Evolutionary conservation across 495 filamentous ascomycete genomes (phyloP), one percentile per base, ranked within the genome.

Genomic region (Clohesyomyces aquaticus): DNA sequence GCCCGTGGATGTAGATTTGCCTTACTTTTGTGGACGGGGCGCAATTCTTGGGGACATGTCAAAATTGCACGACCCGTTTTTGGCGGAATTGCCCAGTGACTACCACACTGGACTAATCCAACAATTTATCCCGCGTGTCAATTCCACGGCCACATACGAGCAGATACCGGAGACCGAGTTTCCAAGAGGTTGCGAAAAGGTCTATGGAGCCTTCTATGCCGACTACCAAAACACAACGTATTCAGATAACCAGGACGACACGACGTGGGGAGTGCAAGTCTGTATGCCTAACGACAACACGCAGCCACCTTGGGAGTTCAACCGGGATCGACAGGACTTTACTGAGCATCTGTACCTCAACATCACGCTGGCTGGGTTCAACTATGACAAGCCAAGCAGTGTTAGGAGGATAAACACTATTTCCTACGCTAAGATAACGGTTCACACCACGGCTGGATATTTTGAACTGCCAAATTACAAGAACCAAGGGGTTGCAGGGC

Each of bases 101-200:
- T 68, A 53, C 38, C 66, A 68, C 52, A 74, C 69, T 9, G 73
- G 73, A 18, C 49, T 77, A 0, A 46, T 72, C 42, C 57, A 25
- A 21, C 74, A 77, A 54, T 77, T 74, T 50, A 16, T 61, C 11
- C 72, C 73, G 21, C 68, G 74, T 1, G 18, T 77, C 46, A 77
- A 74, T 42, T 72, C 72, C 1, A 71, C 67, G 3, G 67, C 66
- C 1, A 47, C 27, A 2, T 70, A 70, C 38, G 59, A 74, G 22
- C 55, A 14, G 38, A 72, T 75, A 35, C 21, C 45, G 1, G 22
- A 46, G 2, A 42, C 45, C 11, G 62, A 63, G 16, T 75, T 72
- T 42, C 71, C 66, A 16, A 47, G 11, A 8, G 47, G 66, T 21
- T 74, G 71, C 42, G 61, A 69, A 18, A 19, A 53, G 10, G 47